These are phyloP conservation scores for Buddleja alternifolia DNA, from an alignment of 257 asterid genomes.

Conservation along the genomic window DNA sequence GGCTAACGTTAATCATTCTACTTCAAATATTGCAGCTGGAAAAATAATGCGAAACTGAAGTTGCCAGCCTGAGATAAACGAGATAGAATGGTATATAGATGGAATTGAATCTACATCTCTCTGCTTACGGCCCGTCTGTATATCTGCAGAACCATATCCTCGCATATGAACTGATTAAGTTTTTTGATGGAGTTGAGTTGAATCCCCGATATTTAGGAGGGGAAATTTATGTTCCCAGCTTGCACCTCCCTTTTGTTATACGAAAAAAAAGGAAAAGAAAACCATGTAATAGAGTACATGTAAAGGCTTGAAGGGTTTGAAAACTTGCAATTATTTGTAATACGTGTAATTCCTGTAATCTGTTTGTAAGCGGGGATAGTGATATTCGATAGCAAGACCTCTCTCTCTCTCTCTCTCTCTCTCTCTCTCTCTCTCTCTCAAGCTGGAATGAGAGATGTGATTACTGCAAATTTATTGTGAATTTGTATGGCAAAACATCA, in stretches of 20 bases:
- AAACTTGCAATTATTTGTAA: slow-evolving; percentile 10
- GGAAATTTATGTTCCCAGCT: slow-evolving; percentile 17
- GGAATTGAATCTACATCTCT: slow-evolving; percentile 11
- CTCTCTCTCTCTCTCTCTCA: too few species aligned
- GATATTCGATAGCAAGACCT: slow-evolving; percentile 8
- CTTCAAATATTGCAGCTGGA: slow-evolving; percentile 65
- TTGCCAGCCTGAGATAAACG: slow-evolving; percentile 67
- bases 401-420: too few species aligned
- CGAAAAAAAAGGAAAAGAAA: neutral
- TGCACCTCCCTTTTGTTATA: slow-evolving; percentile 14
- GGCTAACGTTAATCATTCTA: slow-evolving; percentile 6
- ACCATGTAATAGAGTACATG: slow-evolving; percentile 20
- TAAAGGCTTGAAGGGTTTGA: slow-evolving; percentile 23
- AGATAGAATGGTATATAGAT: slow-evolving; percentile 2
- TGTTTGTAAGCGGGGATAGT: slow-evolving; percentile 7
- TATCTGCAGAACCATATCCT: slow-evolving; percentile 10
- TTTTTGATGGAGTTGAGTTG: slow-evolving; percentile 30
- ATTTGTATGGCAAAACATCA: too few species aligned
- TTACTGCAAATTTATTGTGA: too few species aligned
- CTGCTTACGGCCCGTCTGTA: slow-evolving; percentile 12
- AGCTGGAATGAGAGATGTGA: too few species aligned
- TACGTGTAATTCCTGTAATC: slow-evolving; percentile 14
- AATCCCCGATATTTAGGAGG: slow-evolving; percentile 21
- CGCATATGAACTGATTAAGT: slow-evolving; percentile 25
- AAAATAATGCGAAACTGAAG: slow-evolving; percentile 67